Evolutionary conservation across 2,329 filamentous ascomycete genomes (phyloP).

Genomic region (Fusarium sambucinum): DNA sequence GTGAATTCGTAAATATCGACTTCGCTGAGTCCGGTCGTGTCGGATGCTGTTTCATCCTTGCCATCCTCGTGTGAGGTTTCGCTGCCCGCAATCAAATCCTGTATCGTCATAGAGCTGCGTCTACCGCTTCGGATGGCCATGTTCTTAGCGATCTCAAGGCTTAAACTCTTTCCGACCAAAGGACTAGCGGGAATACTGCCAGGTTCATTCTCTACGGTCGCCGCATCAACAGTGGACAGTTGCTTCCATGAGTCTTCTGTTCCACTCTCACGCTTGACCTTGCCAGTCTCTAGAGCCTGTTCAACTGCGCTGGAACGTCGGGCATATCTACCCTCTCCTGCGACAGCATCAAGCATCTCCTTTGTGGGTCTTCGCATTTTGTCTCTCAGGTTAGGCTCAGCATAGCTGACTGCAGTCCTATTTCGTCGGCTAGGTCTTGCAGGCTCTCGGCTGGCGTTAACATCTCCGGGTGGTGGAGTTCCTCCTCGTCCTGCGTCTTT

Average conservation of each 20-base stretch:
- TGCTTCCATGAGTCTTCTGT: slow-evolving; percentile 51
- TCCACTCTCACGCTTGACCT: slow-evolving; percentile 53
- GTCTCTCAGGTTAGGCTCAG: slow-evolving; percentile 82
- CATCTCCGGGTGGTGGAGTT: slow-evolving; percentile 71
- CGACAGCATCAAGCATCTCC: slow-evolving; percentile 79
- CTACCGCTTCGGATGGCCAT: slow-evolving; percentile 58
- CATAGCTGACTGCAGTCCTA: slow-evolving; percentile 79
- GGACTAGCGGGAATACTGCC: slow-evolving; percentile 55
- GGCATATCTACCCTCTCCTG: slow-evolving; percentile 69
- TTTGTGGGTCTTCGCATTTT: slow-evolving; percentile 88
- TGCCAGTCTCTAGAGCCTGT: slow-evolving; percentile 44
- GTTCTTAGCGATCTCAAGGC: slow-evolving; percentile 49
- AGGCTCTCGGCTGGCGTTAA: slow-evolving; percentile 67
- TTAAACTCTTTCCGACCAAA: slow-evolving; percentile 56
- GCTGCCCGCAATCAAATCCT: slow-evolving; percentile 24
- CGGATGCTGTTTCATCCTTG: slow-evolving; percentile 33
- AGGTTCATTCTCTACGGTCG: slow-evolving; percentile 25
- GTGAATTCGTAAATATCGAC: slow-evolving; percentile 69
- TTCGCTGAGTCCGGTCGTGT: slow-evolving; percentile 47
- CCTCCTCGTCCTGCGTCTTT: slow-evolving; percentile 58
- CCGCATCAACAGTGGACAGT: slow-evolving; percentile 34
- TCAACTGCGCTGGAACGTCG: slow-evolving; percentile 57
- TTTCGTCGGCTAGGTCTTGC: slow-evolving; percentile 75
- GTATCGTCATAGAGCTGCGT: slow-evolving; percentile 52
- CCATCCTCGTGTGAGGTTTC: slow-evolving; percentile 29